Evolutionary conservation across 139 green algal genomes (phyloP).

Genomic region (Chlorella vulgaris): DNA sequence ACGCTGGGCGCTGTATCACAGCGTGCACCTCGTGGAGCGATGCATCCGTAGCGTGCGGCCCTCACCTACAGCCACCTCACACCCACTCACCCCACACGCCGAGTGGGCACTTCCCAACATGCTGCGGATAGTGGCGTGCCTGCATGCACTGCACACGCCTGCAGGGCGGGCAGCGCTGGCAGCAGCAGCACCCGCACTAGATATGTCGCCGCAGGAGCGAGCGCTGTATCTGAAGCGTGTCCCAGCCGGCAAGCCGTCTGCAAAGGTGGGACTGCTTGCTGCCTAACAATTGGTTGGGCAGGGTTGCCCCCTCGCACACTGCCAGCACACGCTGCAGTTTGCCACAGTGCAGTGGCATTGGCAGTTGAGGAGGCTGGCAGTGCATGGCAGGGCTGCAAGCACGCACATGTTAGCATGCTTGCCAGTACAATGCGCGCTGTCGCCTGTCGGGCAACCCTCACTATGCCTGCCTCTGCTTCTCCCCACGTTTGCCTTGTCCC

Average conservation of each 20-base stretch:
- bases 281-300: no score
- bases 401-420: no score
- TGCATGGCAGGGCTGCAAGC: no score
- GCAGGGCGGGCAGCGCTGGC: conserved; percentile 43
- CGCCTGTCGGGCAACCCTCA: no score
- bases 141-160: conserved; percentile 59
- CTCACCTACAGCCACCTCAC: not conserved
- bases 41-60: conserved; percentile 48
- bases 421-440: no score
- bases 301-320: not conserved
- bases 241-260: not conserved
- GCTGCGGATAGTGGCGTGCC: conserved; percentile 45
- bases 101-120: conserved; percentile 41
- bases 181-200: conserved; percentile 33
- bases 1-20: conserved; percentile 73
- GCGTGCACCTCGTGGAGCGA: conserved; percentile 75
- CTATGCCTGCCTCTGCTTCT: no score
- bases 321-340: not conserved
- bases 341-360: no score
- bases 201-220: conserved; percentile 72
- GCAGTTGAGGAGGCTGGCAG: no score
- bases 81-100: conserved; percentile 32
- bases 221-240: conserved; percentile 61
- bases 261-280: not conserved
- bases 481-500: no score